phyloP scores from a whole-genome alignment of 164 flowering plant genomes.

The Magnolia changhungtana region DNA sequence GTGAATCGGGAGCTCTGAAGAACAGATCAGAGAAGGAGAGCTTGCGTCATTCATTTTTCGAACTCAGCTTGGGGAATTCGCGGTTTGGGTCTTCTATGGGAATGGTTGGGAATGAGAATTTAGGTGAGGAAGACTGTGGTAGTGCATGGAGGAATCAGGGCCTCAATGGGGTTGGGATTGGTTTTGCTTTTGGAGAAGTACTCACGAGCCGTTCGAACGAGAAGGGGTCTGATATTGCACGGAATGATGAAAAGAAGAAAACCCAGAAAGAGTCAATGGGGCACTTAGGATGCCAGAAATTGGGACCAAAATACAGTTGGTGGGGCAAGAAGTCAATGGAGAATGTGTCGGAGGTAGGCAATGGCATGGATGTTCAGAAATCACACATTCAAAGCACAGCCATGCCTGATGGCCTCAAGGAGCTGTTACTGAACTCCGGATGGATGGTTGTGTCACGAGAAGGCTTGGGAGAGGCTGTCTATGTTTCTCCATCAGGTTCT shows the following conservation, averaged over 20 bases:
- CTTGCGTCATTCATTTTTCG: conserved; percentile 1
- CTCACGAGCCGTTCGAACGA: neutral
- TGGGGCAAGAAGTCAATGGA: neutral
- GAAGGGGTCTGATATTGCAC: neutral
- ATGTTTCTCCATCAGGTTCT: conserved; percentile 24
- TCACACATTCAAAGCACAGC: neutral
- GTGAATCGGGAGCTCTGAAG: neutral
- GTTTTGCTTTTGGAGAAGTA: neutral
- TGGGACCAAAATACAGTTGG: neutral
- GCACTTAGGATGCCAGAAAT: conserved; percentile 1
- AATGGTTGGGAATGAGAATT: neutral
- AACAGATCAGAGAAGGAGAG: neutral
- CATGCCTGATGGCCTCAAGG: conserved; percentile 5
- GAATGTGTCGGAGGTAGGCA: neutral
- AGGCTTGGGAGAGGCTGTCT: neutral
- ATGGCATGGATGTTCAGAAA: neutral
- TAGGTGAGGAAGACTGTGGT: neutral
- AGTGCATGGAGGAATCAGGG: neutral
- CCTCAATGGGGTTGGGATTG: neutral
- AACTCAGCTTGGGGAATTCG: neutral
- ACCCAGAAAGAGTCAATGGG: conserved; percentile 2
- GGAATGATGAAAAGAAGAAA: neutral
- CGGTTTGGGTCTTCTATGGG: neutral
- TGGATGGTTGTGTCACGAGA: conserved; percentile 14
- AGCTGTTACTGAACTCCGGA: conserved; percentile 13